phyloP scores from a whole-genome alignment of 371 early-diverging fungal species.

The Mortierella sp. region DNA sequence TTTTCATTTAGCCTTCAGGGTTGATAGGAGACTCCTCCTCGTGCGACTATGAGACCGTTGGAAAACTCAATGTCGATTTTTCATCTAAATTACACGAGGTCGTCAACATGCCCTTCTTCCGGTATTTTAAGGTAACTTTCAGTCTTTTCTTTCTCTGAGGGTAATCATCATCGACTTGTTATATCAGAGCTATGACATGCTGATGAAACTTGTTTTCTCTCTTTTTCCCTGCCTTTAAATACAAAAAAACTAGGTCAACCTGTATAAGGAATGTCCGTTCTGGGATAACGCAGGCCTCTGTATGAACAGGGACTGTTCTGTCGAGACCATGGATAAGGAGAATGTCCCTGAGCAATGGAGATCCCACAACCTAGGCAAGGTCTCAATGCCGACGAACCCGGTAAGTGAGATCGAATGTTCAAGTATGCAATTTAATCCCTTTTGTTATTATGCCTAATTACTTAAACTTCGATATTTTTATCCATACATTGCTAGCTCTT shows the following conservation, averaged over 20 bases:
- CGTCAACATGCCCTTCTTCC: constrained; percentile 86
- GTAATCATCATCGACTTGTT: too few relatives aligned
- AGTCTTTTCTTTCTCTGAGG: too few relatives aligned
- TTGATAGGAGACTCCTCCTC: constrained; percentile 80
- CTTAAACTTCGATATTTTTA: too few relatives aligned
- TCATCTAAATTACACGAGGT: constrained; percentile 74
- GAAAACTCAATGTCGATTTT: constrained; percentile 78
- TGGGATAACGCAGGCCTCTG: constrained; percentile 91
- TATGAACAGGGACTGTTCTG: constrained; percentile 88
- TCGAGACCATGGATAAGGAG: constrained; percentile 82
- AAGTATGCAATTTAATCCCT: not conserved
- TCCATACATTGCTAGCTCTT: constrained; percentile 21
- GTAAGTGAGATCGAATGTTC: not conserved
- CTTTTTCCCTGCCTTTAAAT: not conserved
- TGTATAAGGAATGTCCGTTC: constrained; percentile 93
- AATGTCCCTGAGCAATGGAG: constrained; percentile 55
- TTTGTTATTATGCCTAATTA: too few relatives aligned
- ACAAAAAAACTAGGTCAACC: constrained; percentile 71
- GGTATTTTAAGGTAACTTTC: constrained; percentile 90
- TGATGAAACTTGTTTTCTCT: not conserved
- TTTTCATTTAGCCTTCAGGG: constrained; percentile 80
- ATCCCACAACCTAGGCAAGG: constrained; percentile 28
- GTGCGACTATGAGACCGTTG: constrained; percentile 86
- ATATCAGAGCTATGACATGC: not conserved
- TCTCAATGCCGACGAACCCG: constrained; percentile 30